Evolutionary conservation across 2,329 filamentous ascomycete genomes (phyloP).

Genomic region (Arachnomyces sp.): DNA sequence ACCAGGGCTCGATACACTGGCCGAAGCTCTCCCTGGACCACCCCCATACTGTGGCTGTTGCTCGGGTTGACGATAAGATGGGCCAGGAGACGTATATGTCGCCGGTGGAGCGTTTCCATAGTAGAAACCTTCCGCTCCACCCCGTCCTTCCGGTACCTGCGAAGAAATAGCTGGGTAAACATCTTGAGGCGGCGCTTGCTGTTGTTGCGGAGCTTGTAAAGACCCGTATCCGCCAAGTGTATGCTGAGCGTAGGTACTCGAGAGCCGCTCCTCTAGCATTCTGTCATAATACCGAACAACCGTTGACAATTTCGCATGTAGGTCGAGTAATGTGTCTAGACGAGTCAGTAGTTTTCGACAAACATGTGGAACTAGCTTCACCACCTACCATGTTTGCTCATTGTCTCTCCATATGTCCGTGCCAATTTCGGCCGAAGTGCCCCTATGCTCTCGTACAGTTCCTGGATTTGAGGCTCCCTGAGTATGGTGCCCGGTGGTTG

Average conservation of each 20-base stretch:
- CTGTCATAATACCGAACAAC: constrained; percentile 96
- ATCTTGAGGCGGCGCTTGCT: constrained; percentile 44
- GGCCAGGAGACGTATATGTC: constrained; percentile 42
- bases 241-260: constrained; percentile 83
- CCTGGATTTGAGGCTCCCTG: constrained; percentile 95
- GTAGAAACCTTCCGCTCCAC: constrained; percentile 72
- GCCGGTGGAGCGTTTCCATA: constrained; percentile 52
- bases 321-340: constrained; percentile 78
- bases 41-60: constrained; percentile 10
- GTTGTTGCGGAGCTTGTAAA: constrained; percentile 38
- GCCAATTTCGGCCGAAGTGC: constrained; percentile 85
- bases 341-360: constrained; percentile 13
- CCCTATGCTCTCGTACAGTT: constrained; percentile 96
- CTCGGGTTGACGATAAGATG: constrained; percentile 42
- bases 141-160: constrained; percentile 39
- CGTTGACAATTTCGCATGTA: constrained; percentile 90
- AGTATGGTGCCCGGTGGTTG: constrained; percentile 92
- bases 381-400: constrained; percentile 90
- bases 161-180: constrained; percentile 65
- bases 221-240: constrained; percentile 54
- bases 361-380: neutral
- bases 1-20: constrained; percentile 15
- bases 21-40: constrained; percentile 7
- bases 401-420: constrained; percentile 92
- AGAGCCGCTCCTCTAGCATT: constrained; percentile 93